These are phyloP conservation scores for Botryotinia convoluta DNA, from an alignment of 2,329 filamentous ascomycete genomes.

Conservation along the genomic window DNA sequence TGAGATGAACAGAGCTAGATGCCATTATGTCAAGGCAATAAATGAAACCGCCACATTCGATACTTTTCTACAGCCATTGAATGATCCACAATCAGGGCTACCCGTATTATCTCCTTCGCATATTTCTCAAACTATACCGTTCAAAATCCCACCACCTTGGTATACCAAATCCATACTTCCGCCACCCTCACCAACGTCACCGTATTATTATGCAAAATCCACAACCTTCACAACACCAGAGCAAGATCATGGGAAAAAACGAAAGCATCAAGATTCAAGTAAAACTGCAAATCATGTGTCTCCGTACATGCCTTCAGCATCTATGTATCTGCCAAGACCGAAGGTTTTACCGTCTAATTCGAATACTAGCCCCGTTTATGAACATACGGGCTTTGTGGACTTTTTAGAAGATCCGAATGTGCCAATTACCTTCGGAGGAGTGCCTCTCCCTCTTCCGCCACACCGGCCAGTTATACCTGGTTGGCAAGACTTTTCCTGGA, in stretches of 20 bases:
- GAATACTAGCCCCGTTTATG: not conserved
- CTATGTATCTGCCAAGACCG: not conserved
- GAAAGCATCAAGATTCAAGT: not conserved
- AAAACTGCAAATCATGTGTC: not conserved
- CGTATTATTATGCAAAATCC: not conserved
- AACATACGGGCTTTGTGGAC: constrained; percentile 7
- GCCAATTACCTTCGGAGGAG: constrained; percentile 4
- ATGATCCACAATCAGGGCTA: not conserved
- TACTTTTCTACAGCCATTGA: not conserved
- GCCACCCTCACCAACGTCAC: not conserved
- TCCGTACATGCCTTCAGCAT: not conserved
- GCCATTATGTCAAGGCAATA: not conserved
- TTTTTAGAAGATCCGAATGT: constrained; percentile 15
- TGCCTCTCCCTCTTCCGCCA: constrained; percentile 12
- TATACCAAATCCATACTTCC: not conserved
- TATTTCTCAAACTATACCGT: constrained; percentile 9
- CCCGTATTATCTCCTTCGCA: not conserved
- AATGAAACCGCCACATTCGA: not conserved
- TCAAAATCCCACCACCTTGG: constrained; percentile 3
- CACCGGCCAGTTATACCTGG: constrained; percentile 12
- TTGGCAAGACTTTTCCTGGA: constrained; percentile 20
- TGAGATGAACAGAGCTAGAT: not conserved
- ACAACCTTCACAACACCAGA: not conserved
- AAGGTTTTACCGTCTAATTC: not conserved
- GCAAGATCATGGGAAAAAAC: constrained; percentile 2